phyloP scores from a whole-genome alignment of 768 basidiomycete species.

The Lentinula detonsa region DNA sequence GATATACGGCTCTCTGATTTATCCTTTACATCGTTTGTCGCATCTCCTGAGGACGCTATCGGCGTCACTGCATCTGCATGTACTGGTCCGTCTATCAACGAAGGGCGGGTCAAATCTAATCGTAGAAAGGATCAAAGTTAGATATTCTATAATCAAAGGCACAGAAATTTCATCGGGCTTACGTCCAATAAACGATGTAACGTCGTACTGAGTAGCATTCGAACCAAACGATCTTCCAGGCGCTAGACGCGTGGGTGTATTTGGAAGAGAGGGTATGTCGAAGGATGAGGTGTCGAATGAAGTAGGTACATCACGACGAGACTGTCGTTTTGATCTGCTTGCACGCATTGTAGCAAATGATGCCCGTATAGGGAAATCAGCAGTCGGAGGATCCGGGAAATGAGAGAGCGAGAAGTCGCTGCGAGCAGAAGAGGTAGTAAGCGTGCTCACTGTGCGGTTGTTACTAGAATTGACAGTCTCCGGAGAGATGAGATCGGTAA shows the following conservation, averaged over 20 bases:
- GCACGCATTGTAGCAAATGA: not conserved
- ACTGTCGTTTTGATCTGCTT: not conserved
- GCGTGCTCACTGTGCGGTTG: not conserved
- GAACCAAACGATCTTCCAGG: slow-evolving; percentile 26
- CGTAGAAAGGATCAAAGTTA: not conserved
- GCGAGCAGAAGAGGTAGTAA: slow-evolving; percentile 12
- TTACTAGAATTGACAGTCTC: not conserved
- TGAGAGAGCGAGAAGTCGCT: slow-evolving; percentile 66
- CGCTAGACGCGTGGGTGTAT: slow-evolving; percentile 3
- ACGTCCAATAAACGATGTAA: slow-evolving; percentile 69
- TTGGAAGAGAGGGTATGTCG: slow-evolving; percentile 7
- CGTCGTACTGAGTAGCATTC: slow-evolving; percentile 56
- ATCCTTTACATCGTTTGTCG: slow-evolving; percentile 8
- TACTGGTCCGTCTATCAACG: not conserved
- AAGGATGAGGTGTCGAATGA: not conserved
- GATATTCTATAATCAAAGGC: not conserved
- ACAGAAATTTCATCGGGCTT: slow-evolving; percentile 8
- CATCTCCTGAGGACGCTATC: not conserved
- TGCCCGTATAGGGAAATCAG: slow-evolving; percentile 6
- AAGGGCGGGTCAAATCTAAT: not conserved
- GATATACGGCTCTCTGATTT: slow-evolving; percentile 10
- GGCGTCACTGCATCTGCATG: slow-evolving; percentile 18
- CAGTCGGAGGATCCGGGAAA: slow-evolving; percentile 60
- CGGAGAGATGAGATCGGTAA: slow-evolving; percentile 7
- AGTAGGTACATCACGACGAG: slow-evolving; percentile 2